phyloP scores from a whole-genome alignment of 768 basidiomycete genomes.

The Hydnum rufescens region DNA sequence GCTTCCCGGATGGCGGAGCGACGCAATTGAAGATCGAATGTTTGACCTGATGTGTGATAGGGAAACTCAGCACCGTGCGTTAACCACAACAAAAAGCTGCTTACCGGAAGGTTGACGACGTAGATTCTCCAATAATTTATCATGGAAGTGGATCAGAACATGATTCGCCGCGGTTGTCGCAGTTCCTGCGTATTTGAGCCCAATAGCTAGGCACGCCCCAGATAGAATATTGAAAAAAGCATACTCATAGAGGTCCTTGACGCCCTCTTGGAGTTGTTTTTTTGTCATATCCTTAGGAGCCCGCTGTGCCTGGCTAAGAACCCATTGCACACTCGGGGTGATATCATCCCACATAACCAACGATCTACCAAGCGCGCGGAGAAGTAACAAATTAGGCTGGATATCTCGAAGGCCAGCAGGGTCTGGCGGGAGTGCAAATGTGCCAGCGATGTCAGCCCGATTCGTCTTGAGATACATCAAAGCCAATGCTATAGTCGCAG shows the following conservation, averaged over 20 bases:
- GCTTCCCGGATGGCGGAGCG: slow-evolving; percentile 75
- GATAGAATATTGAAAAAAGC: slow-evolving; percentile 85
- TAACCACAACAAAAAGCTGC: no score
- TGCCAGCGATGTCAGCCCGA: slow-evolving; percentile 68
- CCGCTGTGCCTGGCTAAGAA: slow-evolving; percentile 27
- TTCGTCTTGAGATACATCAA: slow-evolving; percentile 83
- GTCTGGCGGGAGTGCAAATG: slow-evolving; percentile 67
- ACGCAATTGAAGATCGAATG: slow-evolving; percentile 77
- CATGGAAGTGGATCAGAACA: slow-evolving; percentile 63
- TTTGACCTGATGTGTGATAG: slow-evolving; percentile 28
- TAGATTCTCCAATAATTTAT: slow-evolving; percentile 35
- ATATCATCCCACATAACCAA: slow-evolving; percentile 81
- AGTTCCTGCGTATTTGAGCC: slow-evolving; percentile 85
- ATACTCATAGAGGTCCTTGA: slow-evolving; percentile 60
- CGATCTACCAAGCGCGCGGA: slow-evolving; percentile 55
- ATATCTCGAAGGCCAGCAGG: slow-evolving; percentile 61
- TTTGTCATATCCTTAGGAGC: slow-evolving; percentile 8
- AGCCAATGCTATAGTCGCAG: slow-evolving; percentile 75
- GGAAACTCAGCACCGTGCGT: background rate
- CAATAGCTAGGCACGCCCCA: slow-evolving; percentile 80
- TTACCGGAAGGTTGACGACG: slow-evolving; percentile 6
- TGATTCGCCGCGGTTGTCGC: slow-evolving; percentile 77
- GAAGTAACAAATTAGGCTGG: slow-evolving; percentile 69
- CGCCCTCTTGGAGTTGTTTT: slow-evolving; percentile 7
- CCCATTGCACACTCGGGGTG: slow-evolving; percentile 52